These are phyloP conservation scores for Mollisia scopiformis DNA, from an alignment of 2,329 filamentous ascomycete genomes.

Conservation along the genomic window DNA sequence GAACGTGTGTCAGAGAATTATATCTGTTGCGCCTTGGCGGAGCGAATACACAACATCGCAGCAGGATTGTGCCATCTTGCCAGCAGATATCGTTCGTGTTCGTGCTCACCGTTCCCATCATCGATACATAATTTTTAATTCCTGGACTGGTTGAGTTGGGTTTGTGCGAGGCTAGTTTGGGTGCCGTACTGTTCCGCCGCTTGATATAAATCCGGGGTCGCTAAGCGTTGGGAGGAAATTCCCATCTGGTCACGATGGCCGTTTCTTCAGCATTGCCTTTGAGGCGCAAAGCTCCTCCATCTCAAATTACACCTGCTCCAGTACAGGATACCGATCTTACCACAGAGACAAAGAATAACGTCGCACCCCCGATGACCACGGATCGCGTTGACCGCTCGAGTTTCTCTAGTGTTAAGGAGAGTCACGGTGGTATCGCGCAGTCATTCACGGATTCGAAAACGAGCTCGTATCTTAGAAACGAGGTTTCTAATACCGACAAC, in stretches of 20 bases:
- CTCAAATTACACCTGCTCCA: background rate
- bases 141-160: background rate
- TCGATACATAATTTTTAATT: background rate
- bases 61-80: slow-evolving; percentile 1
- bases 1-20: slow-evolving; percentile 25
- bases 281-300: slow-evolving; percentile 7
- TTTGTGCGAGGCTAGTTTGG: background rate
- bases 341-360: slow-evolving; percentile 12
- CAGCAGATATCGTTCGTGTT: background rate
- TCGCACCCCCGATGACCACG: slow-evolving; percentile 19
- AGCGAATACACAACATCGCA: slow-evolving; percentile 1
- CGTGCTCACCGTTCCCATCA: background rate
- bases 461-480: slow-evolving; percentile 48
- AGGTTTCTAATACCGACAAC: slow-evolving; percentile 43
- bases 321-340: slow-evolving; percentile 1
- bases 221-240: too few relatives aligned
- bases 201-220: slow-evolving; percentile 7
- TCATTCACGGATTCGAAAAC: slow-evolving; percentile 66
- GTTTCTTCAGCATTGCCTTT: slow-evolving; percentile 4
- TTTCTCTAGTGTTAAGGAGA: slow-evolving; percentile 38
- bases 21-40: background rate
- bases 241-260: slow-evolving; percentile 19
- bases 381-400: slow-evolving; percentile 35
- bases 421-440: slow-evolving; percentile 50
- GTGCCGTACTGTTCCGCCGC: background rate